A percentile compares a stretch with the other conserved stretches of the same genome.
Conservation (phyloP, 2,329 filamentous ascomycete genomes). For the Stagonosporopsis vannaccii region DNA sequence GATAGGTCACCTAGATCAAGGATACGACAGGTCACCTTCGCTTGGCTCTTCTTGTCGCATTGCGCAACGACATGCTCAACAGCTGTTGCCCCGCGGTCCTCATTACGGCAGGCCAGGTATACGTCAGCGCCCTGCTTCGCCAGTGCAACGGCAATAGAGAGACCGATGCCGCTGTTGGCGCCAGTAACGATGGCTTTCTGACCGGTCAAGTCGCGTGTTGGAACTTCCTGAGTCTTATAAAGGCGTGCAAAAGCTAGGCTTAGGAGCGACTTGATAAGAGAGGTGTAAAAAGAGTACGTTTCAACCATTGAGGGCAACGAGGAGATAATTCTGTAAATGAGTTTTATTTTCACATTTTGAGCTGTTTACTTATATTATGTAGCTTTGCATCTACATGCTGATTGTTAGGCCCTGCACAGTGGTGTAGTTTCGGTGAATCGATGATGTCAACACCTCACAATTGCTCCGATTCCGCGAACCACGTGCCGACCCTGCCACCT, state of each 20-base stretch:
- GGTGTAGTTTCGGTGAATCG: neutral
- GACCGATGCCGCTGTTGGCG: conserved; percentile 59
- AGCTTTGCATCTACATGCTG: neutral
- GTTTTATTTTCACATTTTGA: neutral
- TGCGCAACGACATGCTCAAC: conserved; percentile 11
- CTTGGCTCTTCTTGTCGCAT: neutral
- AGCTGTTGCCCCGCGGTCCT: conserved; percentile 19
- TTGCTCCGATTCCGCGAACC: neutral
- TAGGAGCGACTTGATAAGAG: conserved; percentile 10
- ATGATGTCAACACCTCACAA: neutral
- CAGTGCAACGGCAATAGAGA: conserved; percentile 31
- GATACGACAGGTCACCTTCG: conserved; percentile 16
- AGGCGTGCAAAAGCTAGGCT: conserved; percentile 20
- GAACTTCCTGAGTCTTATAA: conserved; percentile 16
- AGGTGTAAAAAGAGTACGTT: conserved; percentile 14
- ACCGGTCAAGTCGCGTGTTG: conserved; percentile 42
- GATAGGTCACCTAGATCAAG: conserved; percentile 20
- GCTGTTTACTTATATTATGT: neutral
- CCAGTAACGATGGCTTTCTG: conserved; percentile 60
- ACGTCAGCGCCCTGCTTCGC: conserved; percentile 25
- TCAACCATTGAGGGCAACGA: neutral
- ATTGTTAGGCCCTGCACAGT: neutral
- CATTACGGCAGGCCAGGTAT: conserved; percentile 25
- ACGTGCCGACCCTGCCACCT: neutral
- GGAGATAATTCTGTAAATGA: neutral